A percentile compares a stretch with the other conserved stretches of the same genome.
Evolutionary conservation across 208 protist species (phyloP).

Genomic region (Tritrichomonas musculus): DNA sequence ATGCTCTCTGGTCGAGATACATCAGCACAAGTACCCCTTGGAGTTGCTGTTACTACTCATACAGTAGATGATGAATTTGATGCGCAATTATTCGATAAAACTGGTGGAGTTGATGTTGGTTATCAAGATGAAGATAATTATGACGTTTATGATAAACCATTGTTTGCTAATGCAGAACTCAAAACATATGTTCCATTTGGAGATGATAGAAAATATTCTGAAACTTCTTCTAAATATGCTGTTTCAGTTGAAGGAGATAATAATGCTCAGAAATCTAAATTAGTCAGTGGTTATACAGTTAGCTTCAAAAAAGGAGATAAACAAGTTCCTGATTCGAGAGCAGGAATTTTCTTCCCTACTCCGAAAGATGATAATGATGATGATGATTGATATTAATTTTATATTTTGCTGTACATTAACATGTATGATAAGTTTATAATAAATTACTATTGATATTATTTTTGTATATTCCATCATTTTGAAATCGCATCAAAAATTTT

Average conservation of each 20-base stretch:
- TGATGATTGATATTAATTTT: no score
- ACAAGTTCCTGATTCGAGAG: neutral
- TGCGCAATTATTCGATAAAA: neutral
- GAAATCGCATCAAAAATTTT: no score
- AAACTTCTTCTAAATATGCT: neutral
- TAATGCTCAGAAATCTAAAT: neutral
- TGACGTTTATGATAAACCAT: neutral
- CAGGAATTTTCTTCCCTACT: neutral
- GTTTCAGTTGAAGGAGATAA: neutral
- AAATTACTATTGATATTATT: no score
- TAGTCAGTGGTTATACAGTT: neutral
- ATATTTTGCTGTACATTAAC: no score
- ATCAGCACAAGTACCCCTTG: neutral
- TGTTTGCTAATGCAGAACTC: neutral
- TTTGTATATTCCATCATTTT: no score
- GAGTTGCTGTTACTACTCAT: neutral
- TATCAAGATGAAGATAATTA: neutral
- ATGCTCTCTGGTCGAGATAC: neutral
- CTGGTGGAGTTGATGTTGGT: neutral
- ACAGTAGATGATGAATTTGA: neutral
- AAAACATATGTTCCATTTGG: conserved; percentile 14
- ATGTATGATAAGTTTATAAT: no score
- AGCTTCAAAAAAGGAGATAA: neutral
- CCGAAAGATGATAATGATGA: no score
- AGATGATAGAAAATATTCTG: neutral